Percentiles rank a stretch among this genome's conserved stretches.
Conservation (phyloP, 2,329 filamentous ascomycete species). For the Geosmithia flava region DNA sequence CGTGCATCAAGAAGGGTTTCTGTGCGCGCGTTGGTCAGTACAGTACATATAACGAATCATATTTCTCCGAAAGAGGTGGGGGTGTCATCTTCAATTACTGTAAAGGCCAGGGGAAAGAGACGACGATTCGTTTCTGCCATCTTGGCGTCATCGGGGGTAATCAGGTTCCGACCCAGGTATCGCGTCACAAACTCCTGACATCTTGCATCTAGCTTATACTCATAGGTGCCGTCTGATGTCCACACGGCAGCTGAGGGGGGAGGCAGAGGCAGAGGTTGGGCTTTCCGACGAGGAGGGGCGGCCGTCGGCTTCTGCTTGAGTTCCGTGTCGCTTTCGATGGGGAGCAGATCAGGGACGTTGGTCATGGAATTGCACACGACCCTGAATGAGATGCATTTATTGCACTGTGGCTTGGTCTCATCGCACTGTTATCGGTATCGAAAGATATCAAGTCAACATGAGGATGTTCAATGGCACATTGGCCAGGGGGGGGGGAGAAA, state of each 20-base stretch:
- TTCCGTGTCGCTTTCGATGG: slow-evolving; percentile 12
- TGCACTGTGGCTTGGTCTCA: slow-evolving; percentile 29
- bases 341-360: slow-evolving; percentile 22
- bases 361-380: slow-evolving; percentile 29
- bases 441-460: neutral
- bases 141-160: slow-evolving; percentile 20
- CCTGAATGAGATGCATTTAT: slow-evolving; percentile 26
- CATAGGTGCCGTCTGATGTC: slow-evolving; percentile 18
- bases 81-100: slow-evolving; percentile 13
- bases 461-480: too few relatives aligned
- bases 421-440: slow-evolving; percentile 24
- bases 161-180: slow-evolving; percentile 23
- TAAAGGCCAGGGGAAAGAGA: slow-evolving; percentile 23
- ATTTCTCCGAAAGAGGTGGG: neutral
- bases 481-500: neutral
- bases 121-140: slow-evolving; percentile 23
- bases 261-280: slow-evolving; percentile 8
- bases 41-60: too few relatives aligned
- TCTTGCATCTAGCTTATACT: slow-evolving; percentile 16
- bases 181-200: slow-evolving; percentile 28
- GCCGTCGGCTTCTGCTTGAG: too few relatives aligned
- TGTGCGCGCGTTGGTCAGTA: slow-evolving; percentile 3
- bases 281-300: slow-evolving; percentile 5
- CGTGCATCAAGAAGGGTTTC: slow-evolving; percentile 33
- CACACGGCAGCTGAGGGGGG: slow-evolving; percentile 18